Base-by-base conservation (phyloP, 179 eudicot species). In the Dionaea muscipula region DNA sequence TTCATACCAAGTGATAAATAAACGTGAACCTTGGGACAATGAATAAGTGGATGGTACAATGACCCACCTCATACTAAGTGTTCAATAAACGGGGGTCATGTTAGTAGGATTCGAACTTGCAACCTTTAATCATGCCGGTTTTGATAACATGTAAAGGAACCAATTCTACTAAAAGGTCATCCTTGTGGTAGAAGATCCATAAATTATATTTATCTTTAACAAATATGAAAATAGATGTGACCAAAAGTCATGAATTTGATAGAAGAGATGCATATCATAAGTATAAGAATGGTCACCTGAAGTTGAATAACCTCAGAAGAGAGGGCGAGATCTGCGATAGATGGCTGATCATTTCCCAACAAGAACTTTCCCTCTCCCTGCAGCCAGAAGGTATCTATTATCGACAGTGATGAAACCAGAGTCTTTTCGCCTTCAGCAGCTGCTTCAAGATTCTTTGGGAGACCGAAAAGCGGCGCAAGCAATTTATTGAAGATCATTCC, bases 261-360 rank as follows among this genome's bases (percentile, higher is more conserved):
- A 12, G n/a, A 16, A 39, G 4, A 6, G 43, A 39, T 6, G 15
- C n/a, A 39, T 9, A 6, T 11, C 7, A 12, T 4, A 16, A 39
- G 20, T 13, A 18, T 28, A 26, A 2, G 25, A 9, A 47, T 31
- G 24, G 18, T 5, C 17, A 12, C 95, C 83, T 88, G 76, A 36
- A 90, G 83, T 65, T 81, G 82, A 90, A 83, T 81, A 57, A 90
- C 59, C 70, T 90, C 94, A 33, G 82, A 83, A 22, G 74, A 86
- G 36, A 90, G 72, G 58, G 79, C 60, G 58, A 88, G 75, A 61
- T 88, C 96, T 38, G 96, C 94, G 31, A 88, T 79, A 23, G 87
- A 78, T 19, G 94, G 94, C 51, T 80, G 60, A 33, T 58, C 62
- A 33, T 67, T 70, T 36, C 97, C 97, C 21, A 83, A 62, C 79